These are phyloP conservation scores for Spergularia bocconei DNA, from an alignment of 148 eudicot species.

Conservation along the genomic window DNA sequence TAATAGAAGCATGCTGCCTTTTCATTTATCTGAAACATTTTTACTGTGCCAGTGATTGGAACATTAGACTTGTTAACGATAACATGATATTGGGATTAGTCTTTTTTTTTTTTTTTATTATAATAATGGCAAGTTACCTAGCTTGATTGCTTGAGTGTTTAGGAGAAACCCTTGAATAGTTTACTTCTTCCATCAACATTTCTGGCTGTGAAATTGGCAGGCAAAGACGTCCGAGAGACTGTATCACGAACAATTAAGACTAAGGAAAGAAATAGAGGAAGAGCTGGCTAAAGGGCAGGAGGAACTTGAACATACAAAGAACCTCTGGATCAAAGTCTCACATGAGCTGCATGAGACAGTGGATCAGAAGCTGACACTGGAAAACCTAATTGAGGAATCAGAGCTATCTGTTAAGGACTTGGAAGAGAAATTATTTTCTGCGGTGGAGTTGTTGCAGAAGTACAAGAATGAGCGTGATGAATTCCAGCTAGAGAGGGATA, in stretches of 20 bases:
- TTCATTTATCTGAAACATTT: not conserved
- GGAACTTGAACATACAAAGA: slow-evolving; percentile 45
- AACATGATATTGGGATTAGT: not conserved
- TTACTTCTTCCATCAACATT: slow-evolving; percentile 6
- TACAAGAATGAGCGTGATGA: slow-evolving; percentile 74
- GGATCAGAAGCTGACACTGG: slow-evolving; percentile 51
- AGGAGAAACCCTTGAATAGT: not conserved
- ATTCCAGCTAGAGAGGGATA: slow-evolving; percentile 52
- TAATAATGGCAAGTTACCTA: not conserved
- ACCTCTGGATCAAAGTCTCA: slow-evolving; percentile 33
- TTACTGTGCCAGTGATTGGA: too few relatives aligned
- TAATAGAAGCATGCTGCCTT: not conserved
- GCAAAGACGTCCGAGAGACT: slow-evolving; percentile 48
- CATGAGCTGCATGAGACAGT: slow-evolving; percentile 45
- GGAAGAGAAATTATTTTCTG: slow-evolving; percentile 61
- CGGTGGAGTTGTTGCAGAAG: slow-evolving; percentile 59
- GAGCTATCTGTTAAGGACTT: slow-evolving; percentile 38
- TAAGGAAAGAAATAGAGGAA: slow-evolving; percentile 50
- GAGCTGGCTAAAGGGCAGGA: slow-evolving; percentile 41
- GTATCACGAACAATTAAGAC: slow-evolving; percentile 51
- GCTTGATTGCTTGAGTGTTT: not conserved
- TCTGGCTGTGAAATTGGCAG: slow-evolving; percentile 26
- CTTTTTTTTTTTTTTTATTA: too few relatives aligned
- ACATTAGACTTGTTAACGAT: too few relatives aligned
- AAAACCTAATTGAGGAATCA: slow-evolving; percentile 23